Conservation (phyloP, 768 basidiomycete species). For the Panus rudis region DNA sequence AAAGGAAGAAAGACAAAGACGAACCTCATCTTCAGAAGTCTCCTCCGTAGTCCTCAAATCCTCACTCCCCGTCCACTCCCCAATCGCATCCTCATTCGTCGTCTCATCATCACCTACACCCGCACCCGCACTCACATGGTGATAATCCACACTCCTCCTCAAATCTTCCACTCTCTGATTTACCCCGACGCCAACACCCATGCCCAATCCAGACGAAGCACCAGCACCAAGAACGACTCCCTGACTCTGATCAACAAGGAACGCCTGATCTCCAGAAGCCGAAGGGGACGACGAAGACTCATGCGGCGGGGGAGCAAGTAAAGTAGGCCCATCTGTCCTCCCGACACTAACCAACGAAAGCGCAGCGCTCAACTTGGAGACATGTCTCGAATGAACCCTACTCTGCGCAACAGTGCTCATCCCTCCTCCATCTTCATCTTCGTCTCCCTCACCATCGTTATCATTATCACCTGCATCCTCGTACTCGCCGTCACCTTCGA, state of each 20-base stretch:
- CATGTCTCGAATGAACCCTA: conserved; percentile 59
- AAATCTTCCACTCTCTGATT: neutral
- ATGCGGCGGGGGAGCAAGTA: neutral
- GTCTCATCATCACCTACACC: conserved; percentile 30
- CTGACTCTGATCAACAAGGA: conserved; percentile 13
- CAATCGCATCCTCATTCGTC: conserved; percentile 38
- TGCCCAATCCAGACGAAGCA: too few relatives aligned
- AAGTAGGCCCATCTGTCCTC: conserved; percentile 25
- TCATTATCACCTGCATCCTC: conserved; percentile 21
- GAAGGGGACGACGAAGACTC: too few relatives aligned
- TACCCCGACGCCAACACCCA: too few relatives aligned
- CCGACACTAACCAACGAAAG: conserved; percentile 60
- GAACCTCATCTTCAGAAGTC: conserved; percentile 65
- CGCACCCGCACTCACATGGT: conserved; percentile 24
- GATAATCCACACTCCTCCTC: conserved; percentile 29
- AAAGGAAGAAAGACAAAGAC: conserved; percentile 12
- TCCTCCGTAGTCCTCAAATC: conserved; percentile 45
- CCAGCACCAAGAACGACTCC: conserved; percentile 12
- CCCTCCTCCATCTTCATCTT: conserved; percentile 31
- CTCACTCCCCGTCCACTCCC: conserved; percentile 82
- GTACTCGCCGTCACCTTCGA: conserved; percentile 29
- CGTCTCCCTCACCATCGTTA: conserved; percentile 17
- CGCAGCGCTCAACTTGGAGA: conserved; percentile 60
- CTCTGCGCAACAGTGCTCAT: conserved; percentile 43
- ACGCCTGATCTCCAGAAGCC: too few relatives aligned